These are phyloP conservation scores for Serendipita sp. DNA, from an alignment of 768 basidiomycete species.

Conservation along the genomic window DNA sequence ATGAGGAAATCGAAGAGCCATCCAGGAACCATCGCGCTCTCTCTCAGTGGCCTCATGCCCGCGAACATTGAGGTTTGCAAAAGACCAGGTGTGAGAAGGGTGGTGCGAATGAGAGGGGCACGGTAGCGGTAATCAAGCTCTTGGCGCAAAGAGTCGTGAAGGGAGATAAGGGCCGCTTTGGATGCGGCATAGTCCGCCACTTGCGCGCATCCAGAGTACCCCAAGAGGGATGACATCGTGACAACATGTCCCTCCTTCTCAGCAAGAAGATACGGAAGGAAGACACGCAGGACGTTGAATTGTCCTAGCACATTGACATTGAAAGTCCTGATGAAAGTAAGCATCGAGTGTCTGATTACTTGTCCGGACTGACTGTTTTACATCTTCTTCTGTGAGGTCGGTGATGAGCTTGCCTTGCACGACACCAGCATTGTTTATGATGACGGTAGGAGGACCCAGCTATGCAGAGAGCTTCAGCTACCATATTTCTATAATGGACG, in stretches of 20 bases:
- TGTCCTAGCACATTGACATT: constrained; percentile 76
- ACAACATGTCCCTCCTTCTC: constrained; percentile 75
- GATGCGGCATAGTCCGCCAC: constrained; percentile 88
- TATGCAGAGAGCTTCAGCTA: constrained; percentile 18
- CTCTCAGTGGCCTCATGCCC: constrained; percentile 7
- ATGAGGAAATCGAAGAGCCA: constrained; percentile 53
- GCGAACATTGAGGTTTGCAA: constrained; percentile 68
- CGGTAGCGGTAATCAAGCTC: constrained; percentile 76
- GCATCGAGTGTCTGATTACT: neutral
- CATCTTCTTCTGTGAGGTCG: constrained; percentile 61
- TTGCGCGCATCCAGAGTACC: constrained; percentile 53
- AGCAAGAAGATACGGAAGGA: constrained; percentile 76
- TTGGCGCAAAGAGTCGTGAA: constrained; percentile 74
- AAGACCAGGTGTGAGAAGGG: constrained; percentile 69
- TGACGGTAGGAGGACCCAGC: constrained; percentile 77
- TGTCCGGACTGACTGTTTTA: constrained; percentile 46
- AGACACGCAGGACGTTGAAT: constrained; percentile 85
- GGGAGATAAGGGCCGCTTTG: constrained; percentile 70
- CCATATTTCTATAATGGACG: neutral
- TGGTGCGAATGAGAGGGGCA: constrained; percentile 68
- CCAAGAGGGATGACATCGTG: constrained; percentile 61
- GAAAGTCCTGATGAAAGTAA: constrained; percentile 48
- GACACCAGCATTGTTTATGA: constrained; percentile 92
- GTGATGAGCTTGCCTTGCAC: constrained; percentile 78
- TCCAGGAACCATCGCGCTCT: constrained; percentile 33